These are phyloP conservation scores for Naganishia sp. DNA, from an alignment of 1,284 basidiomycete genomes.

Conservation along the genomic window DNA sequence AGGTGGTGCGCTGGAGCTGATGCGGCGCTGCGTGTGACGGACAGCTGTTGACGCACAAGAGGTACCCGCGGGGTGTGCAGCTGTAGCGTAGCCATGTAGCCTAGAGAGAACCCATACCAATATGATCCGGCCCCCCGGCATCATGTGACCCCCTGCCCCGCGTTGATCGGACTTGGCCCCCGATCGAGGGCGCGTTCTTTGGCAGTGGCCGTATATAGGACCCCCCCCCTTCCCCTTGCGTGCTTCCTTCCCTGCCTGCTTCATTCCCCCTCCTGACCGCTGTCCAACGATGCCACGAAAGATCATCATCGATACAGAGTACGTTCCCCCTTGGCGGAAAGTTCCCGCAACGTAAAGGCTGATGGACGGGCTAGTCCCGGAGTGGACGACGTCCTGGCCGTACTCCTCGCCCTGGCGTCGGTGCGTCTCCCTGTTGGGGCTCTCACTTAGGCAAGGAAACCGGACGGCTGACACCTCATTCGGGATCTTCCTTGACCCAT, in stretches of 20 bases:
- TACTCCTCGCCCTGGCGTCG: slow-evolving; percentile 49
- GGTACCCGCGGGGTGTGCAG: slow-evolving; percentile 55
- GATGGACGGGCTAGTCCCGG: slow-evolving; percentile 56
- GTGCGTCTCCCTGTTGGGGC: slow-evolving; percentile 32
- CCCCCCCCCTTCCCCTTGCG: not conserved
- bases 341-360: no score
- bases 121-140: no score
- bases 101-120: no score
- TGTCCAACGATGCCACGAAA: slow-evolving; percentile 37
- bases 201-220: no score
- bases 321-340: slow-evolving; percentile 5
- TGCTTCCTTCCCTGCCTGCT: not conserved
- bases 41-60: slow-evolving; percentile 51
- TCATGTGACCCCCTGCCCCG: not conserved
- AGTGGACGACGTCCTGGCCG: slow-evolving; percentile 85
- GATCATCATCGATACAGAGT: slow-evolving; percentile 53
- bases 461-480: no score
- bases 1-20: not conserved
- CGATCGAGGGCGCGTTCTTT: no score
- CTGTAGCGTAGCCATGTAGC: slow-evolving; percentile 38
- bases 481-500: not conserved
- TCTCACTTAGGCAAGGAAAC: no score
- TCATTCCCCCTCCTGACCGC: not conserved
- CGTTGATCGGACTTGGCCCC: not conserved
- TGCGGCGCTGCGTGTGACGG: not conserved